phyloP scores from a whole-genome alignment of 2,329 filamentous ascomycete species.

The Stagonosporopsis tanaceti region DNA sequence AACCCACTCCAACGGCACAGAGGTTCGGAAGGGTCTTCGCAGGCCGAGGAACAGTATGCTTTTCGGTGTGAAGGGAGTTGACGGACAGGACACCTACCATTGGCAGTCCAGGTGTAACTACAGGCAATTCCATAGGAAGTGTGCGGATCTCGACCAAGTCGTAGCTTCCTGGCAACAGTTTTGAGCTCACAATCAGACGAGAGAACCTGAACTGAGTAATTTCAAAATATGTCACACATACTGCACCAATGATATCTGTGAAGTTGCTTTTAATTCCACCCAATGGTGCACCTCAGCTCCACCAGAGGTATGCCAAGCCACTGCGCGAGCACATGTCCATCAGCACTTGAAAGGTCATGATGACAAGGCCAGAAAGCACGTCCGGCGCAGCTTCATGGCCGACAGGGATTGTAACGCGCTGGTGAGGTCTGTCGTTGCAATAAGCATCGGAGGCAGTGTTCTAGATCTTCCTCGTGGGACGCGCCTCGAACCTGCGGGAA shows the following conservation, averaged over 20 bases:
- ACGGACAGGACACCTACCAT: background rate
- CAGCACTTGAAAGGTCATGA: background rate
- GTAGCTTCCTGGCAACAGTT: background rate
- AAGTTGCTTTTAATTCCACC: background rate
- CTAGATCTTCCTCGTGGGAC: constrained; percentile 37
- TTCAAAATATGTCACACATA: background rate
- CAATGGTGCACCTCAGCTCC: too few species aligned
- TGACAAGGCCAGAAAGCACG: background rate
- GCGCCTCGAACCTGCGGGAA: constrained; percentile 21
- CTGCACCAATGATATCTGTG: background rate
- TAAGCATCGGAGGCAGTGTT: constrained; percentile 44
- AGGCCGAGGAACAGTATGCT: background rate
- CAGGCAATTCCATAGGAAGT: background rate
- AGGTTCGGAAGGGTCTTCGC: constrained; percentile 18
- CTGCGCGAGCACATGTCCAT: background rate
- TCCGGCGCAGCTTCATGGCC: background rate
- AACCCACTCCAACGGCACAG: constrained; percentile 1
- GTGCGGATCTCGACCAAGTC: background rate
- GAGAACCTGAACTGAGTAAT: background rate
- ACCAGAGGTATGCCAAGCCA: too few species aligned
- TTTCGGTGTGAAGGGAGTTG: constrained; percentile 3
- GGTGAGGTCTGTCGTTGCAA: constrained; percentile 40
- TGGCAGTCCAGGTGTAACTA: background rate
- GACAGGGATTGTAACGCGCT: constrained; percentile 1
- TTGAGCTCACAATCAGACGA: background rate